Evolutionary conservation across 805 yeast species (phyloP).

Genomic region (Metschnikowia dekortorum): DNA sequence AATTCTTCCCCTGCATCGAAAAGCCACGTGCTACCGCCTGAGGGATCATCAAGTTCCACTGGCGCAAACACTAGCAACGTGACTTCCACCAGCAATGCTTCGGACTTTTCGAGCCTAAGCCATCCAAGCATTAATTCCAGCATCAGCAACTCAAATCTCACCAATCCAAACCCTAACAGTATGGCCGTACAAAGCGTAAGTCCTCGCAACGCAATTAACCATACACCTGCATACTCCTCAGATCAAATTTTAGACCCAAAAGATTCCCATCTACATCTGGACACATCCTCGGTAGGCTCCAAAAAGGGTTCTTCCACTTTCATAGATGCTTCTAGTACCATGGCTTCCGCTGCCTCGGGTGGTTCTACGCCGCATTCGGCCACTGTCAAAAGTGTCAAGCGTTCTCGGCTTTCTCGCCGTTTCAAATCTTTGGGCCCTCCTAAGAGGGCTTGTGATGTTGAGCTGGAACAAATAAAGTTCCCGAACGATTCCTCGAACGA

Average conservation of each 20-base stretch:
- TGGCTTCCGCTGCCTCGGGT: neutral
- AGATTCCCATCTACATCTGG: neutral
- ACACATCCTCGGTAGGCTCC: neutral
- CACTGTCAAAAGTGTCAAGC: slow-evolving; percentile 7
- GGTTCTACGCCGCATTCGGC: neutral
- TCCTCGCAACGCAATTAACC: neutral
- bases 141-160: slow-evolving; percentile 2
- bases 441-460: slow-evolving; percentile 34
- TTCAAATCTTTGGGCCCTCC: slow-evolving; percentile 46
- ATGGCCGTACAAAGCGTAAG: neutral
- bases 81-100: neutral
- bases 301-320: neutral
- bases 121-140: slow-evolving; percentile 4
- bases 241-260: neutral
- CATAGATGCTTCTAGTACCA: neutral
- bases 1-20: slow-evolving; percentile 1
- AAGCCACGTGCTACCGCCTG: slow-evolving; percentile 1
- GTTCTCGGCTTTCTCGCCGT: slow-evolving; percentile 33
- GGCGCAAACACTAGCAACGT: neutral
- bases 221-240: neutral
- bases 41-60: neutral
- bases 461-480: neutral
- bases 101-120: neutral
- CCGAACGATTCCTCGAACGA: neutral
- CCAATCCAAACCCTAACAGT: neutral